Evolutionary conservation across 139 green algal species (phyloP), one percentile per base, ranked within the genome.

Genomic region (Picochlorum costavermella): DNA sequence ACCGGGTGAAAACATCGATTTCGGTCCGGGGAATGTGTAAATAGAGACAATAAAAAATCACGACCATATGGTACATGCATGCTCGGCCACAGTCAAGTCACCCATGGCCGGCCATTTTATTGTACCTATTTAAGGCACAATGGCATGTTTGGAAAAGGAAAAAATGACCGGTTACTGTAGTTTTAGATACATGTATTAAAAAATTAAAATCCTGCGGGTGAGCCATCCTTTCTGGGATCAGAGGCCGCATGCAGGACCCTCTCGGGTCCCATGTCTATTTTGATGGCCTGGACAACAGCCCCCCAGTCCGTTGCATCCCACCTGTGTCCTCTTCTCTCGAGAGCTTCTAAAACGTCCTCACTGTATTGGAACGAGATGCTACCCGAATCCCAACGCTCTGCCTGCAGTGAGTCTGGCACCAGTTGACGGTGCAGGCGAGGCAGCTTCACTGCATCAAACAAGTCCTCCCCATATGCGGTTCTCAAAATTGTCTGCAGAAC

Each of bases 361-460:
- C 64, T 40, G 16, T 63, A 75, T 1, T 56, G 6, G 12, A 75
- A 75, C 6, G 5, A 10, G 1, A 69, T 40, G 17, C 50, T 30
- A 49, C 31, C n/a, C 2, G 63, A 70, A 6, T 44, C 67, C 67
- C 74, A 78, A 33, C 73, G 50, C 53, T 86, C 72, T 5, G 55
- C 71, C 4, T 40, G 33, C 33, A 40, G 33, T 8, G 33, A 40
- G 33, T 83, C 37, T 2, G 86, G 86, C 31, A 88, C 48, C 55
- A 94, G 59, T 68, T 94, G 88, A 59, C 87, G 61, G 61, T 95
- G 88, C 48, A 95, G 30, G 0, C 88, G 78, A 1, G 82, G 67
- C 1, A 30, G 65, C 11, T 49, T 48, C 14, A 95, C 74, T 8
- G 88, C 81, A 9, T 67, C 30, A 13, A 83, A 69, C 12, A 84